Base-by-base conservation (phyloP, 495 filamentous ascomycete species). In the Cairneyella variabilis region DNA sequence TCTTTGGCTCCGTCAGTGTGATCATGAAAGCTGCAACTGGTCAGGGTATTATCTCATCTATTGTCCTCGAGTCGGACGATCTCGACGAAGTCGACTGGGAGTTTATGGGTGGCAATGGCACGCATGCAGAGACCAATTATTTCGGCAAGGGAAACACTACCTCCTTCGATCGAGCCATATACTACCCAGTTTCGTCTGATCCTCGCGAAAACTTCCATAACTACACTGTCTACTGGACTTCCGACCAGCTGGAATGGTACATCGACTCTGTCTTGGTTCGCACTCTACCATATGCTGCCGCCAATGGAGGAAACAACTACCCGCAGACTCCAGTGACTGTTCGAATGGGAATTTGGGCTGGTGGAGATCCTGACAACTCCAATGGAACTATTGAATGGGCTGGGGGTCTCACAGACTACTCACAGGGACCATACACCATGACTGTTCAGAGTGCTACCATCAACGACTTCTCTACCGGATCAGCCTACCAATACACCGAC, bases 41-140 rank as follows among this genome's bases (percentile, higher is more conserved):
- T 17, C 72, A 69, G 14, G 90, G 90, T 55, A 83, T 96, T 54
- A 82, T 95, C 64, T 90, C 86, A 69, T 89, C 85, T 51, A 82
- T 90, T 47, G 89, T 95, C 36, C 74, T 92, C 60, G 79, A 90
- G 60, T 91, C 87, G 27, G 90, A 95, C 58, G 83, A 88, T 58
- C 74, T 95, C 17, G 91, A 96, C 63, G 91, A 96, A 64, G 85
- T 96, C 51, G 91, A 95, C 67, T 92, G 86, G 85, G 90, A 92
- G 65, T 91, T 88, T 72, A 76, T 89, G 17, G 87, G 89, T 41
- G 81, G 76, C 25, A 81, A 89, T 59, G 65, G 69, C 37, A 73
- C 70, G 39, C 64, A 76, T 21, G 87, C 81, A 14, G 81, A 88
- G 60, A 91, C 76, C 71, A 95, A 95, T 70, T 95, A 90, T 63